Evolutionary conservation across 2,329 filamentous ascomycete genomes (phyloP).

Genomic region (Beauveria sp.): DNA sequence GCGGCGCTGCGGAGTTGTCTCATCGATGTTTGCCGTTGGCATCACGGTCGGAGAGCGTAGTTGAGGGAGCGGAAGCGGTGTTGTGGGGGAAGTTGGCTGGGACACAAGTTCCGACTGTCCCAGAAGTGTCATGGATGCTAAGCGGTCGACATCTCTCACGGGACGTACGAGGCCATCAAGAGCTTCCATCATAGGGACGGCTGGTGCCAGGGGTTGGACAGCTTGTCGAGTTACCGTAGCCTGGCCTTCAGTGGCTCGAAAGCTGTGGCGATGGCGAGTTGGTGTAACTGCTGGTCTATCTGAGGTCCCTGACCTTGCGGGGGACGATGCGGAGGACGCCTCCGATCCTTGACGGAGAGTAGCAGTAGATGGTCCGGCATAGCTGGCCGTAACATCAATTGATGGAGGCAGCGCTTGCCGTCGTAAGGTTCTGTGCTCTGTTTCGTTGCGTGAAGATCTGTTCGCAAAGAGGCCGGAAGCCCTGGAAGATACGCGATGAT

Average conservation of each 20-base stretch:
- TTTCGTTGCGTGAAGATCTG: slow-evolving; percentile 44
- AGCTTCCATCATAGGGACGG: slow-evolving; percentile 59
- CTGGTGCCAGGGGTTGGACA: slow-evolving; percentile 60
- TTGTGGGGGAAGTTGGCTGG: slow-evolving; percentile 88
- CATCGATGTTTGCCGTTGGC: slow-evolving; percentile 44
- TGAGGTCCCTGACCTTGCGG: slow-evolving; percentile 8
- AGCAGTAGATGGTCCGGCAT: slow-evolving; percentile 30
- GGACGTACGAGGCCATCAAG: slow-evolving; percentile 71
- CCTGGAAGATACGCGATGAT: slow-evolving; percentile 41
- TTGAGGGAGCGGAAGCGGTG: slow-evolving; percentile 65
- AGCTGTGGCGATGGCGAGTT: slow-evolving; percentile 42
- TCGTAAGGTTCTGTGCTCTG: slow-evolving; percentile 56
- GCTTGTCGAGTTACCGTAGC: slow-evolving; percentile 31
- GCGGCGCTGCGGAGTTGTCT: slow-evolving; percentile 51
- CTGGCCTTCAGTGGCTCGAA: slow-evolving; percentile 43
- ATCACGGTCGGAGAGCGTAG: slow-evolving; percentile 45
- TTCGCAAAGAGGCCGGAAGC: slow-evolving; percentile 35
- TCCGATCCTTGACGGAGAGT: slow-evolving; percentile 20
- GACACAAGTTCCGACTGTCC: slow-evolving; percentile 64
- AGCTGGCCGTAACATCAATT: slow-evolving; percentile 41
- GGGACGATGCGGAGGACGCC: slow-evolving; percentile 6
- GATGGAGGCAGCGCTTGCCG: slow-evolving; percentile 77
- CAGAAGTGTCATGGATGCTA: slow-evolving; percentile 72
- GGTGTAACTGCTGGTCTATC: slow-evolving; percentile 17
- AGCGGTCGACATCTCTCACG: slow-evolving; percentile 72